Evolutionary conservation across 345 rosid genomes (phyloP), one percentile per base, ranked within the genome.

Genomic region (Camelina neglecta): DNA sequence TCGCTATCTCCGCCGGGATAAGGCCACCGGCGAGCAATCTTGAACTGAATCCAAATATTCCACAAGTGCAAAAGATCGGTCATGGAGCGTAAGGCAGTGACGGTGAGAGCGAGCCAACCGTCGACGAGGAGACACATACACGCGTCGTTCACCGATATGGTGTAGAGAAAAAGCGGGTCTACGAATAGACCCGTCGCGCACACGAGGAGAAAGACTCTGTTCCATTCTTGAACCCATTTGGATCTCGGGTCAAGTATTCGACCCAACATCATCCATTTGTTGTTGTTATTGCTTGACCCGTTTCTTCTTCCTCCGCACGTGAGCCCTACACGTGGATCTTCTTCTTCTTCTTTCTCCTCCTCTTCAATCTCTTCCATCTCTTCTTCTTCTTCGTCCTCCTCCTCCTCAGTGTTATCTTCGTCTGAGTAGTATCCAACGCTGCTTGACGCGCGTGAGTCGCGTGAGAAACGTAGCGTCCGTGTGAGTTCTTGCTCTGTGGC

Each of bases 51-150:
- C 91, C 92, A 95, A 85, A 95, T 86, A 82, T 95, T 92, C 95
- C 96, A 95, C 3, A 92, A 76, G 77, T 95, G 96, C 72, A 95
- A 76, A 16, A 79, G 82, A 79, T 95, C 99, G 31, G 91, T 87
- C 97, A 90, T 89, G 86, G 96, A 95, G 62, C 97, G 89, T 83
- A 95, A 86, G 12, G 79, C 96, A 4, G 97, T 90, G 33, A 95
- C 96, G n/a, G 96, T 85, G 81, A 92, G 85, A 80, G 97, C 93
- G 33, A 92, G 88, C 97, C 96, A 90, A 3, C 98, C 95, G 29
- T 94, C 98, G 49, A 94, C 76, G 80, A 90, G 88, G 49, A 94
- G 87, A 77, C 97, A 92, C 91, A 85, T 85, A 64, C 84, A 89
- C 16, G 84, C 79, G 38, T 87, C 91, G 72, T 91, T 90, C 2